Base-by-base conservation (phyloP, 176 grass and related monocot species). In the Musa beccarii region DNA sequence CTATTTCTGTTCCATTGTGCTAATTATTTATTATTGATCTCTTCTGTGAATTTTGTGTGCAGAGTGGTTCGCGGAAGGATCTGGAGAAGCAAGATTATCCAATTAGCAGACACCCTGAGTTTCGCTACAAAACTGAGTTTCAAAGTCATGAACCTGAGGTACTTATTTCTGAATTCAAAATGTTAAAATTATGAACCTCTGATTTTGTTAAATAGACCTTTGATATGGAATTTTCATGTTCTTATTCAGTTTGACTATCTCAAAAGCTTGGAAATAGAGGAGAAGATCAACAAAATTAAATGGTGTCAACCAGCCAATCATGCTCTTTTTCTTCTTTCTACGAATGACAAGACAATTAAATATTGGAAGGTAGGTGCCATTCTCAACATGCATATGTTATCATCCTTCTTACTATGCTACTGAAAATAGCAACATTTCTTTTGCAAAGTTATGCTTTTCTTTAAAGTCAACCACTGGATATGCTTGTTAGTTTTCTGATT, bases 261-360 rank as follows among this genome's bases (percentile, higher is more conserved):
- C 66, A 98, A 98, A 83, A 98, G 94, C 65, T 89, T 93, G 90
- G 94, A 98, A 89, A 98, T 98, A 78, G 94, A 93, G 90, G 94
- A 98, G 88, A 98, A 98, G 88, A 98, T 98, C 75, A 98, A 98
- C 77, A 86, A 98, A 81, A 93, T 98, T 85, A 90, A 79, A 81
- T 98, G 94, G 94, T 93, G 90, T 75, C 82, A 93, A 83, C 72
- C 84, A 82, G 54, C 90, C 61, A 93, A 93, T 87, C 82, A 77
- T 5, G 80, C 88, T 43, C 79, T 87, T 51, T 98, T 89, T 85
- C 90, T 98, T 76, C 84, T 98, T 71, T 93, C 94, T 20, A 98
- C 94, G 75, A 98, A 98, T 78, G 94, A 98, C 76, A 98, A 98
- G 83, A 98, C 94, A 19, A 89, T 98, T 74, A 98, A 98, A 73